Percentiles rank a stretch among this genome's conserved stretches.
Conservation (phyloP, 768 basidiomycete species). For the Russula sp. region DNA sequence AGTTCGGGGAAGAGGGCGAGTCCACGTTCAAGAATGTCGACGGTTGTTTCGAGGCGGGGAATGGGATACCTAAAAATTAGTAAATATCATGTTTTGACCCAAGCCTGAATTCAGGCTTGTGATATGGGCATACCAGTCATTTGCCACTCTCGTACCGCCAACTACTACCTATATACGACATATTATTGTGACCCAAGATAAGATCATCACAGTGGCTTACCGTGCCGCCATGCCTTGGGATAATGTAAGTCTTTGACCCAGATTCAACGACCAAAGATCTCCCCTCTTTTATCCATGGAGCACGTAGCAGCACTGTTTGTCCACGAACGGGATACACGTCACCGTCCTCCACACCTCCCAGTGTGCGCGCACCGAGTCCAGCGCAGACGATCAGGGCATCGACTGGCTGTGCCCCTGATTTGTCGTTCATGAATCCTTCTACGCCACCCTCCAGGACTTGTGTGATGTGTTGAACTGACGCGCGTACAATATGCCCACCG, state of each 20-base stretch:
- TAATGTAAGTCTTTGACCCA: slow-evolving; percentile 24
- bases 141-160: slow-evolving; percentile 48
- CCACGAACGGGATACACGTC: slow-evolving; percentile 39
- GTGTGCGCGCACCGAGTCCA: no score
- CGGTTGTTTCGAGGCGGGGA: slow-evolving; percentile 51
- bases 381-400: no score
- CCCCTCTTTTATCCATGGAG: slow-evolving; percentile 47
- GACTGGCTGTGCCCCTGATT: no score
- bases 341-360: no score
- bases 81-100: no score
- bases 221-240: no score
- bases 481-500: no score
- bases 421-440: no score
- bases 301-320: slow-evolving; percentile 34
- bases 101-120: no score
- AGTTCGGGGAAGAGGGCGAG: slow-evolving; percentile 30
- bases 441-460: no score
- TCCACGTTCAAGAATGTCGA: slow-evolving; percentile 46
- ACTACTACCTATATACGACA: slow-evolving; percentile 39
- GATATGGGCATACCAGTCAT: slow-evolving; percentile 38
- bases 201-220: slow-evolving; percentile 21
- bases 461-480: no score
- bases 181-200: neutral
- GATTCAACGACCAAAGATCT: slow-evolving; percentile 35
- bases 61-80: no score